Base-by-base conservation (phyloP, 768 basidiomycete species). In the Tricholoma sp. region DNA sequence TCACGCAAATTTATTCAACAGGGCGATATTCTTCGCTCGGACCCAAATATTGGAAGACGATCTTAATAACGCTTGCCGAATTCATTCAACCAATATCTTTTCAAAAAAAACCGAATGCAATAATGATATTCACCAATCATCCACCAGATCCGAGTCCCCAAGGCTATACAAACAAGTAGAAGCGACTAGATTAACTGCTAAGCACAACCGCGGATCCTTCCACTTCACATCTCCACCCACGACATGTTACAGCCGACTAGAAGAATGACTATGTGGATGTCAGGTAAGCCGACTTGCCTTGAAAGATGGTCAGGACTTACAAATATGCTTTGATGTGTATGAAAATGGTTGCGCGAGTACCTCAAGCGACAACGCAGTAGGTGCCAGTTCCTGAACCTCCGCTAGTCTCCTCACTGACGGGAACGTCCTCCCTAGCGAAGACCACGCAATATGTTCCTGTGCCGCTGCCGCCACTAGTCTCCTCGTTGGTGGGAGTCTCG, bases 351-450 rank as follows among this genome's bases (percentile, higher is more conserved):
- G 56, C 1, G 15, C 32, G 50, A 45, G 50, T 42, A 52, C 17
- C 24, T 57, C 39, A 57, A 41, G 57, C 57, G 32, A 57, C 52
- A 42, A 57, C 56, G 33, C 56, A 57, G 50, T 52, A 56, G 8
- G 15, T 4, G 13, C 29, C 41, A 28, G 18, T 11, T 17, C 52
- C 52, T 24, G 24, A 24, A 18, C 32, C 28, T 20, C 56, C 56
- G 10, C 44, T 32, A 20, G 13, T 34, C 41, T 57, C 52, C 29
- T 57, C 56, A 39, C 53, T 48, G 13, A 33, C 15, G 56, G 56
- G 56, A 1, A 20, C 24, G 8, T 56, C 54, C 6, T 48, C 20
- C 7, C 20, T 48, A n/a, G 54, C 54, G 34, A 55, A 55, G 34
- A 55, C 47, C 32, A 55, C 54, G 17, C 54, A 55, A 24, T 56